A percentile compares a stretch with the other conserved stretches of the same genome.
Evolutionary conservation across 1,284 basidiomycete species (phyloP).

Genomic region (Athelia sp.): DNA sequence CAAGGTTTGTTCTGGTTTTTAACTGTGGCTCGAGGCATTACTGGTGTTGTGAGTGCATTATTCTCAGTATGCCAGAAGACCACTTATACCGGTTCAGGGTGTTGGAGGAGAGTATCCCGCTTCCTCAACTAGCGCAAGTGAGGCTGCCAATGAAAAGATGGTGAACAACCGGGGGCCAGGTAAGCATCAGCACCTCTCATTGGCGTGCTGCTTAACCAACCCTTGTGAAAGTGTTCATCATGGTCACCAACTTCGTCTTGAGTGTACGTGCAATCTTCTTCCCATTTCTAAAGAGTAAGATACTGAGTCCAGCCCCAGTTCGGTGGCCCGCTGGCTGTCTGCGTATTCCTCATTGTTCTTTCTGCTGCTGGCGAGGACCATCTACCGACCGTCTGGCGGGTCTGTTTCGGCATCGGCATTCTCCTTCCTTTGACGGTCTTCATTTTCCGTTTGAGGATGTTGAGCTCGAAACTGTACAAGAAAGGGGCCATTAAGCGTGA

Average conservation of each 20-base stretch:
- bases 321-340: constrained; percentile 66
- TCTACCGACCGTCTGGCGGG: constrained; percentile 70
- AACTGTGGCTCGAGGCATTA: constrained; percentile 67
- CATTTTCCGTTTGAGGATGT: constrained; percentile 67
- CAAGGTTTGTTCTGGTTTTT: constrained; percentile 75
- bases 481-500: constrained; percentile 61
- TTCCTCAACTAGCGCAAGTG: constrained; percentile 60
- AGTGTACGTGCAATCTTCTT: constrained; percentile 27
- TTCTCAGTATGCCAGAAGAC: constrained; percentile 4
- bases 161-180: constrained; percentile 58
- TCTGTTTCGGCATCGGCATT: constrained; percentile 71
- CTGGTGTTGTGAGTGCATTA: constrained; percentile 53
- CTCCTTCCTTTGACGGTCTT: constrained; percentile 68
- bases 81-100: constrained; percentile 31
- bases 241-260: constrained; percentile 72
- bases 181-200: constrained; percentile 16
- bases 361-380: constrained; percentile 60
- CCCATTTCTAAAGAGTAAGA: no score
- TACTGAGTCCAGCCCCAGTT: constrained; percentile 35
- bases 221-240: constrained; percentile 51
- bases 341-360: constrained; percentile 70
- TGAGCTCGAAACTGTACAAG: constrained; percentile 63
- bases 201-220: constrained; percentile 1
- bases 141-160: constrained; percentile 72
- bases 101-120: constrained; percentile 80